phyloP scores from a whole-genome alignment of 2,329 filamentous ascomycete genomes.

The Elsinoe arachidis region DNA sequence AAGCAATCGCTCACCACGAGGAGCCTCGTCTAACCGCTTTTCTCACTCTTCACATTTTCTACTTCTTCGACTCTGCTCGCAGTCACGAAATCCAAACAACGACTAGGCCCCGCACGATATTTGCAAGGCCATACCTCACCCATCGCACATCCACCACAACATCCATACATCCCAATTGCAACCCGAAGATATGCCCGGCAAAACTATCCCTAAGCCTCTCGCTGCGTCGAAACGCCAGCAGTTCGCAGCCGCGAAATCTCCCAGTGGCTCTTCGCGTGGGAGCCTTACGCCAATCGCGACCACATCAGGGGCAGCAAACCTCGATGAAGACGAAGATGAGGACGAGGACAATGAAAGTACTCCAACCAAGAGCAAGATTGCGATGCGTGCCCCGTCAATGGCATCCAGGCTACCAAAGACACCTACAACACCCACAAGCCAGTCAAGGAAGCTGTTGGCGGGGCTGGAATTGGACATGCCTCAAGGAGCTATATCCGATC shows the following conservation, averaged over 20 bases:
- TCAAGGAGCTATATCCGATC: conserved; percentile 14
- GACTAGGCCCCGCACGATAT: background rate
- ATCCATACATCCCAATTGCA: background rate
- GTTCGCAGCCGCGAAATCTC: background rate
- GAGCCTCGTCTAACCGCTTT: background rate
- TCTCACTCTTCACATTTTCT: background rate
- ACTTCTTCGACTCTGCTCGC: background rate
- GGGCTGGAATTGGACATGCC: conserved; percentile 11
- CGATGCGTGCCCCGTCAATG: background rate
- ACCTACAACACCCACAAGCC: conserved; percentile 12
- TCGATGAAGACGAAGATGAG: background rate
- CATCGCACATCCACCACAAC: background rate
- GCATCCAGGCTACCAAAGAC: conserved; percentile 10
- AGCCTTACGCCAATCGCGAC: background rate
- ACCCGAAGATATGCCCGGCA: background rate
- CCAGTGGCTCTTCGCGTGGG: background rate
- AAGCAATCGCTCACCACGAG: background rate
- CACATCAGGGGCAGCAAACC: background rate
- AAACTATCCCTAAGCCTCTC: background rate
- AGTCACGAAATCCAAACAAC: background rate
- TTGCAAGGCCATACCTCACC: background rate
- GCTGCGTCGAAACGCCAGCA: background rate
- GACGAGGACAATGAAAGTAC: conserved; percentile 10
- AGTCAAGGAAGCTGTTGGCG: conserved; percentile 13
- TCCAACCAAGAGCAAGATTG: background rate